Percentiles rank a stretch among this genome's conserved stretches.
These are phyloP conservation scores for Pythium volutum DNA, from an alignment of 352 stramenopile species.

Conservation along the genomic window DNA sequence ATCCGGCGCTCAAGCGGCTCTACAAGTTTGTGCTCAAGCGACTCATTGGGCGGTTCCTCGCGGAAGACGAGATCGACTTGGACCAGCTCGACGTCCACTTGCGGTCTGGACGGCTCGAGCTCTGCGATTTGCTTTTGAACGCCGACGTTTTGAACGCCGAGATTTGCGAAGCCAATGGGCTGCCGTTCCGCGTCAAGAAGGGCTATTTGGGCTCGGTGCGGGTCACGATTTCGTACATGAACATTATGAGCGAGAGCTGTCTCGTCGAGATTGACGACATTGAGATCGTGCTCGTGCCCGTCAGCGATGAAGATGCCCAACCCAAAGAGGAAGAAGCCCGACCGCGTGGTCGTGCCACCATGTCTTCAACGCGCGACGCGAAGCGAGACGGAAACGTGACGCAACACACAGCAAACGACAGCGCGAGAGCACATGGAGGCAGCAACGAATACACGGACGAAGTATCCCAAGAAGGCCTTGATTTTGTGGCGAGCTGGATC, in stretches of 20 bases:
- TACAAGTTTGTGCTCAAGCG: conserved; percentile 92
- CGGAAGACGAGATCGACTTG: conserved; percentile 78
- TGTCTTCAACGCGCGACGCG: not conserved
- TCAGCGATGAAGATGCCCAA: conserved; percentile 17
- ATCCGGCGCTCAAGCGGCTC: conserved; percentile 86
- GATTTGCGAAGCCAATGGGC: conserved; percentile 55
- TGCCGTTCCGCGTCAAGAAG: conserved; percentile 85
- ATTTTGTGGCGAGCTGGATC: conserved; percentile 90
- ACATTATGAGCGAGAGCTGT: conserved; percentile 88
- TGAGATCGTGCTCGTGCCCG: conserved; percentile 80
- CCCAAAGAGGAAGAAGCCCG: conserved; percentile 5
- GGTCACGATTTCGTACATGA: conserved; percentile 83
- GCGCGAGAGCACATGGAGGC: not conserved
- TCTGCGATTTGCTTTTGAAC: conserved; percentile 81
- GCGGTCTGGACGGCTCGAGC: conserved; percentile 65
- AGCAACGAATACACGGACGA: conserved; percentile 56
- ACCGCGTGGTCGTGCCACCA: not conserved
- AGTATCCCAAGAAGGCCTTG: conserved; percentile 85
- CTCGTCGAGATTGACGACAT: conserved; percentile 87
- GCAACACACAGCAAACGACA: not conserved
- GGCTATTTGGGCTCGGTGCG: conserved; percentile 83
- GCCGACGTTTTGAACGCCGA: conserved; percentile 77
- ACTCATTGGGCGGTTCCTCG: conserved; percentile 84
- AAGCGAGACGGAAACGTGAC: not conserved
- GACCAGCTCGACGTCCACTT: conserved; percentile 86